Conservation (phyloP, 306 rosid genomes). For the Vigna nakashimae region DNA sequence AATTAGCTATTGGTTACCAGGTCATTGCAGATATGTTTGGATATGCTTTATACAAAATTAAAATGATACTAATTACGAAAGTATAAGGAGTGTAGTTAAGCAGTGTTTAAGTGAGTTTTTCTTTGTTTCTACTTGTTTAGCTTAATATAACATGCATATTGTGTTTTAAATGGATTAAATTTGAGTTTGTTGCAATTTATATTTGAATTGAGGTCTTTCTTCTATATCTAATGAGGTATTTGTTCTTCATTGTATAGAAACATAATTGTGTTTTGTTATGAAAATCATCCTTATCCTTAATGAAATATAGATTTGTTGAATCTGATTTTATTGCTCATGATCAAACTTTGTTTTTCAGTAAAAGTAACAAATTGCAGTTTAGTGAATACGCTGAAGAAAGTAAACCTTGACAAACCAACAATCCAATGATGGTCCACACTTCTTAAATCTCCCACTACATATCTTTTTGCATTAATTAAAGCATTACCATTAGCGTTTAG, state of each 20-base stretch:
- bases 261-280: not conserved
- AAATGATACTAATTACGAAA: slow-evolving; percentile 14
- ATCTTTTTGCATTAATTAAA: too few species aligned
- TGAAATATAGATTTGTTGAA: not conserved
- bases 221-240: not conserved
- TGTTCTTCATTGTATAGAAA: slow-evolving; percentile 4
- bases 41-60: not conserved
- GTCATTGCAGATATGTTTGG: slow-evolving; percentile 34
- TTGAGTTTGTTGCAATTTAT: not conserved
- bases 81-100: not conserved
- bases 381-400: too few species aligned
- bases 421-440: too few species aligned
- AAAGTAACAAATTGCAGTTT: not conserved
- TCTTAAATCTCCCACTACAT: too few species aligned
- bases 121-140: not conserved
- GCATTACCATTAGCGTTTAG: too few species aligned
- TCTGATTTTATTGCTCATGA: not conserved
- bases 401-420: too few species aligned
- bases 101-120: slow-evolving; percentile 3
- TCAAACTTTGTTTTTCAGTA: not conserved
- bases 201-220: not conserved
- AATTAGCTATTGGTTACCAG: slow-evolving; percentile 6
- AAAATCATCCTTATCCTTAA: not conserved
- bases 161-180: not conserved
- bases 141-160: not conserved